These are phyloP conservation scores for Xylaria arbuscula DNA, from an alignment of 2,329 filamentous ascomycete genomes.

Conservation along the genomic window DNA sequence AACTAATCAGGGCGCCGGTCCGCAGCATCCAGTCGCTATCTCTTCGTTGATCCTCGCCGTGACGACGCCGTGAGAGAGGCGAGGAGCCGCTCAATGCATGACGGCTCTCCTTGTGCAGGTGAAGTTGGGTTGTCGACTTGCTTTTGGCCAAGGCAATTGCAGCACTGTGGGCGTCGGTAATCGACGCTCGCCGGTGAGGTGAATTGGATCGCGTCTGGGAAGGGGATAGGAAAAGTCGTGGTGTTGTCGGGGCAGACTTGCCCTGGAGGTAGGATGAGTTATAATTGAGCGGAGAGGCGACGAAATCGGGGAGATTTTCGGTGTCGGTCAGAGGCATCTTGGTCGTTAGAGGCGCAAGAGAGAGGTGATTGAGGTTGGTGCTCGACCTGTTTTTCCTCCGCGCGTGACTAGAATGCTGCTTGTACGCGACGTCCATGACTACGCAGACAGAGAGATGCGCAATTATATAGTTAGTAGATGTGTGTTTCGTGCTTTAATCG, in stretches of 20 bases:
- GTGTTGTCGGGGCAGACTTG: conserved; percentile 72
- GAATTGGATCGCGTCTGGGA: conserved; percentile 61
- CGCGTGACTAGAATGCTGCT: conserved; percentile 67
- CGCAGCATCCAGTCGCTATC: conserved; percentile 74
- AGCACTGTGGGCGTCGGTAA: conserved; percentile 44
- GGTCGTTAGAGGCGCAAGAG: conserved; percentile 72
- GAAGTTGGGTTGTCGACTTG: conserved; percentile 71
- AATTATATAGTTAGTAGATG: background rate
- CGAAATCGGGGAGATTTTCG: conserved; percentile 58
- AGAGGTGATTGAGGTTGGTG: conserved; percentile 68
- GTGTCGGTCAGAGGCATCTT: conserved; percentile 68
- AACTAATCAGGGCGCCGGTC: conserved; percentile 70
- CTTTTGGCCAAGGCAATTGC: conserved; percentile 63
- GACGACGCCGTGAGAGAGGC: conserved; percentile 48
- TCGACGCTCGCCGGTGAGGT: conserved; percentile 56
- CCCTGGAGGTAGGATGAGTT: conserved; percentile 68
- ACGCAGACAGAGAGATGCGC: background rate
- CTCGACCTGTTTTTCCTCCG: conserved; percentile 69
- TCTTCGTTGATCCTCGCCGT: conserved; percentile 53
- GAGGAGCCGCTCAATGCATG: conserved; percentile 42
- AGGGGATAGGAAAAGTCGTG: conserved; percentile 69
- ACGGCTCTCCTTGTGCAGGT: conserved; percentile 43
- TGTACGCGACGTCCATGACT: conserved; percentile 70
- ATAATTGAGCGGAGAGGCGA: conserved; percentile 50
- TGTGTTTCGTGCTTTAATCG: background rate